A percentile compares a stretch with the other conserved stretches of the same genome.
Conservation (phyloP, 768 basidiomycete species). For the Plicaturopsis crispa region DNA sequence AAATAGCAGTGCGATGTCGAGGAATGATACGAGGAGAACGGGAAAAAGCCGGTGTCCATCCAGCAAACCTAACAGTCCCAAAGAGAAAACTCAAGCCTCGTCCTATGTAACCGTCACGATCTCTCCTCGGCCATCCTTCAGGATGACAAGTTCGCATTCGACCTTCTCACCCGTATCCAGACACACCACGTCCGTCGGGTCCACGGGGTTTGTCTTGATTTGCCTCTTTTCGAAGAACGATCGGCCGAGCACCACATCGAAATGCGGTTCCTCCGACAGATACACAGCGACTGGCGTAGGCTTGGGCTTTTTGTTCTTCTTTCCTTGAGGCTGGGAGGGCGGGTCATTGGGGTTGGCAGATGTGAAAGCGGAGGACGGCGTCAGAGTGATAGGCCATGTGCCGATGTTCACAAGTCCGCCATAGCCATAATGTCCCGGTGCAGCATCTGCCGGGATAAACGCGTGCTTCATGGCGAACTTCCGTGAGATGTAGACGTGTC, state of each 20-base stretch:
- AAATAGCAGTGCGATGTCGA: too few species aligned
- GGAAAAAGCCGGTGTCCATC: too few species aligned
- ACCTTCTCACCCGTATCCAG: slow-evolving; percentile 90
- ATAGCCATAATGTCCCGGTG: slow-evolving; percentile 92
- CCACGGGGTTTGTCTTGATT: slow-evolving; percentile 73
- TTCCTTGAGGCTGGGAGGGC: not conserved
- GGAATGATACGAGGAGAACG: too few species aligned
- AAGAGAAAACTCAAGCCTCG: too few species aligned
- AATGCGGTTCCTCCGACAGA: slow-evolving; percentile 91
- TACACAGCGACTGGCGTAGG: slow-evolving; percentile 58
- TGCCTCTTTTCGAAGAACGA: slow-evolving; percentile 79
- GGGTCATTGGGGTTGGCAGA: not conserved
- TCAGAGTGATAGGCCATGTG: slow-evolving; percentile 75
- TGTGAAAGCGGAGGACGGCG: slow-evolving; percentile 13
- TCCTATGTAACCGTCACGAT: slow-evolving; percentile 84
- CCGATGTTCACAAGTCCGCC: slow-evolving; percentile 83
- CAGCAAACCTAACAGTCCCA: too few species aligned
- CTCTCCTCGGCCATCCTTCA: slow-evolving; percentile 87
- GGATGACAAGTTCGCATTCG: slow-evolving; percentile 85
- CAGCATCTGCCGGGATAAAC: slow-evolving; percentile 82
- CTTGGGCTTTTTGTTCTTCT: slow-evolving; percentile 17
- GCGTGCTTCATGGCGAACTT: slow-evolving; percentile 85
- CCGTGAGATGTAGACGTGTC: slow-evolving; percentile 92
- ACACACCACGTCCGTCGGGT: slow-evolving; percentile 87
- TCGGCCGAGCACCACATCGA: slow-evolving; percentile 90